A percentile compares a stretch with the other conserved stretches of the same genome.
Conservation (phyloP, 495 filamentous ascomycete species). For the Penicillium maclennaniae region DNA sequence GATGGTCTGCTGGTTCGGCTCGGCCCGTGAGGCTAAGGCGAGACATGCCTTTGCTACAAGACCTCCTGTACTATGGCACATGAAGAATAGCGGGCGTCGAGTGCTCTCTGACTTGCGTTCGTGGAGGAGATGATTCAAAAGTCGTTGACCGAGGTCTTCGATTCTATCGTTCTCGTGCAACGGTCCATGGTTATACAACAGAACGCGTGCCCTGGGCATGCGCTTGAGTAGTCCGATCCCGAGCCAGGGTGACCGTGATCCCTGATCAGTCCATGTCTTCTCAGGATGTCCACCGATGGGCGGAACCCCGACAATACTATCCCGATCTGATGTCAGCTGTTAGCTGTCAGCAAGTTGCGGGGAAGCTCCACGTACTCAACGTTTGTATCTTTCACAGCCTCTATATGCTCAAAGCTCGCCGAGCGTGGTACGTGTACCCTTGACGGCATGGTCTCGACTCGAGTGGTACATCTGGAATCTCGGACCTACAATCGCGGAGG, state of each 20-base stretch:
- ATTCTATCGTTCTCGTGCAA: constrained; percentile 45
- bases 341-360: not conserved
- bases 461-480: not conserved
- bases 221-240: constrained; percentile 19
- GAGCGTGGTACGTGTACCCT: constrained; percentile 3
- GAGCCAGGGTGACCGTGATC: constrained; percentile 24
- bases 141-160: constrained; percentile 45
- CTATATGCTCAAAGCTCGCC: constrained; percentile 18
- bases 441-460: constrained; percentile 1
- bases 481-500: not conserved
- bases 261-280: constrained; percentile 31
- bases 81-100: constrained; percentile 55
- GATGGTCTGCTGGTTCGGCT: constrained; percentile 36
- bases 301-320: constrained; percentile 42
- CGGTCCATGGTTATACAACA: constrained; percentile 54
- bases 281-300: constrained; percentile 41
- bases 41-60: constrained; percentile 57
- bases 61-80: constrained; percentile 64
- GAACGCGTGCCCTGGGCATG: constrained; percentile 45
- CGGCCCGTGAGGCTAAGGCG: constrained; percentile 41
- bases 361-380: constrained; percentile 34
- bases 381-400: constrained; percentile 21
- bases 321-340: not conserved
- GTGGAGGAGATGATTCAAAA: constrained; percentile 44
- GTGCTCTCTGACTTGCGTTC: constrained; percentile 28